Evolutionary conservation across 2,329 filamentous ascomycete species (phyloP).

Genomic region (Aspergillus hortae): DNA sequence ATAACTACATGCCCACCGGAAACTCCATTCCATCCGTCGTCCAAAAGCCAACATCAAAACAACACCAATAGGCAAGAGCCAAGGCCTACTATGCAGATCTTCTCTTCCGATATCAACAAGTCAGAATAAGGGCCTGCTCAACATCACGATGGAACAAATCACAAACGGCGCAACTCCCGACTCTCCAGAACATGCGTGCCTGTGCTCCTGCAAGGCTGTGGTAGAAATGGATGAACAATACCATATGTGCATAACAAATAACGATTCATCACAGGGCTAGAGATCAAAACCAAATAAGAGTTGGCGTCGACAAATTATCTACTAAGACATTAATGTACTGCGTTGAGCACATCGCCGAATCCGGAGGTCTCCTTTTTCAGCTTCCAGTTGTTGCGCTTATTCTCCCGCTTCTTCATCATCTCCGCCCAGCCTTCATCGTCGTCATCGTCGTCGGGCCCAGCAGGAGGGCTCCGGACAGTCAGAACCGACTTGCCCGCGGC

Average conservation of each 20-base stretch:
- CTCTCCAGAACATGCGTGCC: background rate
- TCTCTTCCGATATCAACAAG: background rate
- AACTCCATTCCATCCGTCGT: background rate
- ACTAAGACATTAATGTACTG: conserved; percentile 28
- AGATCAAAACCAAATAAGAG: background rate
- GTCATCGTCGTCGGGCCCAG: conserved; percentile 41
- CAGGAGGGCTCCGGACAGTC: conserved; percentile 15
- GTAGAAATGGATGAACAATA: background rate
- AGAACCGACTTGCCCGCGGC: conserved; percentile 16
- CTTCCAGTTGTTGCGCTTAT: conserved; percentile 48
- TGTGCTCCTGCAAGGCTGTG: no score
- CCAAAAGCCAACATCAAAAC: background rate
- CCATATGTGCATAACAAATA: conserved; percentile 6
- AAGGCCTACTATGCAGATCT: background rate
- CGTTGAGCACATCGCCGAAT: conserved; percentile 37
- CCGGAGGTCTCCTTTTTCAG: conserved; percentile 37
- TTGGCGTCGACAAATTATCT: conserved; percentile 4
- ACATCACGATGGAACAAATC: no score
- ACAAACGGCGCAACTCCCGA: no score
- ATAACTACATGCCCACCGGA: background rate
- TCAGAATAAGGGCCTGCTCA: background rate
- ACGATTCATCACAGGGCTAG: conserved; percentile 3
- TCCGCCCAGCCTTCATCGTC: conserved; percentile 51
- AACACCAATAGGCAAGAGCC: background rate
- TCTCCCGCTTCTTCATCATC: conserved; percentile 49